These are phyloP conservation scores for Suhomyces sp. DNA, from an alignment of 805 yeast species.

Conservation along the genomic window DNA sequence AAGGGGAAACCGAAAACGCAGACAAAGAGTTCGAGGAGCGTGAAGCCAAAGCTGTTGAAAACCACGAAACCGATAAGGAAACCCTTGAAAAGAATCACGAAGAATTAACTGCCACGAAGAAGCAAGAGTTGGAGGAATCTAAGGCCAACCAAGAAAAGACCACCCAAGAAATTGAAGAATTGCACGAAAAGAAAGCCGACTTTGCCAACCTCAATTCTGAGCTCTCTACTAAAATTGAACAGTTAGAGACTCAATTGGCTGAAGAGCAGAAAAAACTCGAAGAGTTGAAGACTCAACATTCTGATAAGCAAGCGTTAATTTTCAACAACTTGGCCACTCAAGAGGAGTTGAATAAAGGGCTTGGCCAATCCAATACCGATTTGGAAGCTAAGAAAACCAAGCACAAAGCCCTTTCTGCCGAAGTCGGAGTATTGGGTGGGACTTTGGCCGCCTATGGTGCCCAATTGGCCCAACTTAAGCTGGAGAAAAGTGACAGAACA, in stretches of 20 bases:
- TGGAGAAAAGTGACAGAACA: slow-evolving; percentile 37
- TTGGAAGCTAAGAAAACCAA: slow-evolving; percentile 36
- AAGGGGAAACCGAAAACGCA: slow-evolving; percentile 44
- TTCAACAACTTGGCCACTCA: slow-evolving; percentile 30
- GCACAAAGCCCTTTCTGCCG: slow-evolving; percentile 38
- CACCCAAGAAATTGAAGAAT: slow-evolving; percentile 43
- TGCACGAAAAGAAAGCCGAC: slow-evolving; percentile 42
- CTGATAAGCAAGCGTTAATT: slow-evolving; percentile 28
- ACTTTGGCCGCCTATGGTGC: slow-evolving; percentile 45
- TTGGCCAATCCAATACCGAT: slow-evolving; percentile 34
- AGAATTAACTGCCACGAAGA: slow-evolving; percentile 43
- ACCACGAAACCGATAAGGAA: slow-evolving; percentile 45
- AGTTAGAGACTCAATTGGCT: slow-evolving; percentile 40
- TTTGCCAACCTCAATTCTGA: slow-evolving; percentile 39
- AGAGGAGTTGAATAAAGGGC: slow-evolving; percentile 40
- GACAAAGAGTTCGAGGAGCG: slow-evolving; percentile 43
- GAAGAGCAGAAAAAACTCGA: slow-evolving; percentile 35
- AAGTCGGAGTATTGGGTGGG: slow-evolving; percentile 42
- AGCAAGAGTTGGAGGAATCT: slow-evolving; percentile 42
- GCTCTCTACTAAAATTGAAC: slow-evolving; percentile 38
- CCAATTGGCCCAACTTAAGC: slow-evolving; percentile 35
- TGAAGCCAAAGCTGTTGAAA: slow-evolving; percentile 45
- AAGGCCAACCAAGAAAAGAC: slow-evolving; percentile 41
- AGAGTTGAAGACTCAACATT: slow-evolving; percentile 30
- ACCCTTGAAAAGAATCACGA: slow-evolving; percentile 42